Evolutionary conservation across 1,139 yeast species (phyloP).

Genomic region (Pneumocystis sp.): DNA sequence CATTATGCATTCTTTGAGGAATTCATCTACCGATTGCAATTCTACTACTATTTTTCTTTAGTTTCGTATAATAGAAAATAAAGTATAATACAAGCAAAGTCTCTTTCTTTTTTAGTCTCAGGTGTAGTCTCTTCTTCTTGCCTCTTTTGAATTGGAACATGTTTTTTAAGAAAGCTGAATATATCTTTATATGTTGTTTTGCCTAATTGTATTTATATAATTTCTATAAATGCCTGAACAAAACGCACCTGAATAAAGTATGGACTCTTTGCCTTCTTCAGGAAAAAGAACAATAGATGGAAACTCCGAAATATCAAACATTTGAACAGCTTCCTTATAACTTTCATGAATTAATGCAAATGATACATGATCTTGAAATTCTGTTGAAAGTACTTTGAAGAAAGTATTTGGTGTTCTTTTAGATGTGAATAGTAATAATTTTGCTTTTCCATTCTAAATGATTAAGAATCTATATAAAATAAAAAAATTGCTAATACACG

Average conservation of each 20-base stretch:
- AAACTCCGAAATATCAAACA: not conserved
- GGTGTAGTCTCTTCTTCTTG: not conserved
- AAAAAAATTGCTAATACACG: not conserved
- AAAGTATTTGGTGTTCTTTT: not conserved
- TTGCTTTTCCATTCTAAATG: not conserved
- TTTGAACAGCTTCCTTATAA: not conserved
- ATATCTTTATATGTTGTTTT: not conserved
- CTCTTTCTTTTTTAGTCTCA: not conserved
- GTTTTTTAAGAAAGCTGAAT: not conserved
- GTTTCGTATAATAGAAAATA: not conserved
- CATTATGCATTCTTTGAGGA: not conserved
- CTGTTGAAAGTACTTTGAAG: not conserved
- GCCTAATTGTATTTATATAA: not conserved
- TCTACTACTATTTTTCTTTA: not conserved
- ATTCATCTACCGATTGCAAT: not conserved
- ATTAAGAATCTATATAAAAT: not conserved
- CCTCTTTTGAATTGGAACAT: not conserved
- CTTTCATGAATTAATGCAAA: not conserved
- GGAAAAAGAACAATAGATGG: not conserved
- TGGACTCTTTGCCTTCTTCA: not conserved
- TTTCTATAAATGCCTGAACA: not conserved
- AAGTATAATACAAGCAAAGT: not conserved
- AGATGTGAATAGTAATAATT: not conserved
- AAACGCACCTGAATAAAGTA: not conserved
- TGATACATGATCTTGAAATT: not conserved